Base-by-base conservation (phyloP, 2,329 filamentous ascomycete genomes). In the Pseudogymnoascus sp. region DNA sequence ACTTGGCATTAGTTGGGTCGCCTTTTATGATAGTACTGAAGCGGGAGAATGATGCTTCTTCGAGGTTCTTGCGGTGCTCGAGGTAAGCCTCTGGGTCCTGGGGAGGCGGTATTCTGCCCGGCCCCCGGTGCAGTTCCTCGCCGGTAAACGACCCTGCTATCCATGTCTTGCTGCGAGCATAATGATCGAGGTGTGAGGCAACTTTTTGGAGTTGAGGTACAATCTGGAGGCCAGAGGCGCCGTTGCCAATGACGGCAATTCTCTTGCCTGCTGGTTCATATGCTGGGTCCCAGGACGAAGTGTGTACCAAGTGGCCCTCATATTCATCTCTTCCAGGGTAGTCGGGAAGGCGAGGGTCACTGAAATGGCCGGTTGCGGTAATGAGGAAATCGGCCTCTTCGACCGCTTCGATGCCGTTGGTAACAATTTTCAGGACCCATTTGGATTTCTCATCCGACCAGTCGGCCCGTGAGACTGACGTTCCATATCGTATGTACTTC, bases 151-250 rank as follows among this genome's bases (percentile, higher is more conserved):
- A 83, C 1, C 82, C 78, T 0, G 86, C 83, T 20, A 89, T 82
- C 86, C 86, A 89, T 0, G 86, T 88, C 33, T 76, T 79, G 67
- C 81, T 86, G 8, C 86, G 77, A 1, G 80, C 84, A 65, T 87
- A 89, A 70, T 87, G 84, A 64, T 88, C 83, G 0, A 89, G 74
- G 2, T 76, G 80, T 0, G 65, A 68, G 1, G 80, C 79, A 0
- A 67, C 37, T 25, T 76, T 75, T 61, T 84, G 81, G 0, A 86
- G 66, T 43, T 81, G 81, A 0, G 82, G 73, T 0, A 81, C 77
- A 1, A 82, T 71, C 62, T 87, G 84, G 22, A 86, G 79, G 0
- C 83, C 84, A 9, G 79, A 83, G 5, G 83, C 82, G 2, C 84
- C 83, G 57, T 86, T 86, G 14, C 84, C 84, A 54, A 86, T 85